Evolutionary conservation across 2,329 filamentous ascomycete genomes (phyloP), one percentile per base, ranked within the genome.

Genomic region (Ophiostoma ulmi): DNA sequence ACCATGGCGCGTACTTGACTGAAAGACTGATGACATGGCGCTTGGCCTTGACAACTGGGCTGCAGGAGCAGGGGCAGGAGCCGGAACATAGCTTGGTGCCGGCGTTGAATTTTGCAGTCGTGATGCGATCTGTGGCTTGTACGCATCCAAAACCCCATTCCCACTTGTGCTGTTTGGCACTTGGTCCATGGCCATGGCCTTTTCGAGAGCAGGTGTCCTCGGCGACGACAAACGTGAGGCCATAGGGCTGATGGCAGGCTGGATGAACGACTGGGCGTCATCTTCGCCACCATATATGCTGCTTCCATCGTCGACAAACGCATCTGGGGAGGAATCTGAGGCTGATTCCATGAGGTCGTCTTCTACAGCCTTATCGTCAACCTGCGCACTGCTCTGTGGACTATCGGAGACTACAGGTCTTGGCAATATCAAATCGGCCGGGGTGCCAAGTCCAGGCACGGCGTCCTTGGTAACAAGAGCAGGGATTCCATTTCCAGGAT

Each of bases 211-310:
- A 6, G 86, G 84, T 0, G 86, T 88, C 70, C 80, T 83, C 5
- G 82, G 79, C 3, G 85, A 83, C 14, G 85, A 85, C 55, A 88
- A 79, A 66, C 86, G 83, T 5, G 85, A 86, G 10, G 86, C 87
- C 31, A 81, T 80, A 7, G 82, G 81, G 76, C 86, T 88, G 73
- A 90, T 83, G 35, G 86, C 82, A 2, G 86, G 85, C 75, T 87
- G 86, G 68, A 90, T 81, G 65, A 88, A 82, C 8, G 86, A 86
- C 74, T 87, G 85, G 5, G 84, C 87, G 73, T 85, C 85, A 75
- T 88, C 86, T 71, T 85, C 80, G 65, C 85, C 83, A 67, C 80
- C 80, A 39, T 81, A 81, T 38, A 75, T 71, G 58, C 66, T 71
- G 66, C 72, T 72, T 48, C 22, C 71, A 61, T 80, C 80, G 55